Percentiles rank a stretch among this genome's conserved stretches.
Evolutionary conservation across 83 land plant species (phyloP).

Genomic region (Picea abies): DNA sequence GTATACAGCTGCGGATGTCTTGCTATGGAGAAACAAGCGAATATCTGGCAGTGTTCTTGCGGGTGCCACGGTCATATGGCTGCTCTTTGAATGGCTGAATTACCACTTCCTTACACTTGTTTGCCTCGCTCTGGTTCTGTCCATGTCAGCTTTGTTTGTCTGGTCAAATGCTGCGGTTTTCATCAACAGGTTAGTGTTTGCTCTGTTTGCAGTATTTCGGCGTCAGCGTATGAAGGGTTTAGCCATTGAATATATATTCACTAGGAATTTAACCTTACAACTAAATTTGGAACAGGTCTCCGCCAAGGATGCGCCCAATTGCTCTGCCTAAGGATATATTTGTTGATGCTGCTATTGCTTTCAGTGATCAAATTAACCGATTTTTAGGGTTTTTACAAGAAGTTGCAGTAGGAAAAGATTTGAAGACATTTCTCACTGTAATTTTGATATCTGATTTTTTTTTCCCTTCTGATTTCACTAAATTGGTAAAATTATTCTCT

Average conservation of each 20-base stretch:
- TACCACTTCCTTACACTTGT: no score
- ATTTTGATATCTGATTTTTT: background rate
- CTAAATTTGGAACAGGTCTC: conserved; percentile 30
- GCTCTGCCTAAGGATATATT: conserved; percentile 16
- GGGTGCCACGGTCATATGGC: no score
- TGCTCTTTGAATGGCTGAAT: no score
- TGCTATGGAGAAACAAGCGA: no score
- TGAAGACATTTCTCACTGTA: conserved; percentile 25
- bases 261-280: no score
- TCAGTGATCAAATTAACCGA: conserved; percentile 56
- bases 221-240: no score
- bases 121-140: conserved; percentile 30
- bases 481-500: background rate
- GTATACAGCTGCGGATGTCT: background rate
- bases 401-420: background rate
- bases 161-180: background rate
- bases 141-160: conserved; percentile 61
- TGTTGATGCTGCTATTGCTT: conserved; percentile 31
- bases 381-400: conserved; percentile 60
- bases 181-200: conserved; percentile 25
- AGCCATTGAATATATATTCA: no score
- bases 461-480: background rate
- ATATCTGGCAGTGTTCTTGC: no score
- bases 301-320: conserved; percentile 49
- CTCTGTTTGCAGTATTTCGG: background rate